These are phyloP conservation scores for Saksenaea vasiformis DNA, from an alignment of 371 early-diverging fungal species.

Conservation along the genomic window DNA sequence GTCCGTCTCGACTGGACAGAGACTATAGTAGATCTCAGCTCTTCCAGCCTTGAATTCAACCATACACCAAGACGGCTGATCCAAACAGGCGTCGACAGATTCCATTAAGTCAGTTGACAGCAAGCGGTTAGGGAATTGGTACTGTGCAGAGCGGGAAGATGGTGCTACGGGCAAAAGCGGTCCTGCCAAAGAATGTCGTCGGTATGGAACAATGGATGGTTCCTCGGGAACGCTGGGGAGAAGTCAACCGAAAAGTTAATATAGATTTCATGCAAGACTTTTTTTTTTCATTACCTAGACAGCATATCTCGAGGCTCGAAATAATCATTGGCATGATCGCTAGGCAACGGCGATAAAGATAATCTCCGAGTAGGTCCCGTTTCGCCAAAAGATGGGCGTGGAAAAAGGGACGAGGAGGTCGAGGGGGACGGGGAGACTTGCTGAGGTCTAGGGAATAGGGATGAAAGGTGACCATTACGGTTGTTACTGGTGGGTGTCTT, in stretches of 20 bases:
- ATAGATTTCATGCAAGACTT: background rate
- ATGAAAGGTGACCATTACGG: background rate
- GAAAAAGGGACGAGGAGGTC: slow-evolving; percentile 15
- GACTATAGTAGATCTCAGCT: slow-evolving; percentile 59
- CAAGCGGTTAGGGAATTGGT: slow-evolving; percentile 15
- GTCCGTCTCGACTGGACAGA: slow-evolving; percentile 18
- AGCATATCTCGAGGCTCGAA: slow-evolving; percentile 20
- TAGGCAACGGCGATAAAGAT: slow-evolving; percentile 22
- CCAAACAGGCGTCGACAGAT: background rate
- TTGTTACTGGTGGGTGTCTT: background rate
- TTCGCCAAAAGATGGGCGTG: slow-evolving; percentile 12
- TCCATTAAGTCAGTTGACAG: slow-evolving; percentile 16
- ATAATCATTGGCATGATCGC: slow-evolving; percentile 10
- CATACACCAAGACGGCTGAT: slow-evolving; percentile 22
- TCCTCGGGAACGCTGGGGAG: slow-evolving; percentile 27
- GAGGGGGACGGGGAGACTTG: slow-evolving; percentile 10
- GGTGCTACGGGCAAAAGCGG: slow-evolving; percentile 21
- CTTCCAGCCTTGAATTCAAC: slow-evolving; percentile 88
- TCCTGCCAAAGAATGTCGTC: slow-evolving; percentile 29
- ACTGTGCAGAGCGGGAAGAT: slow-evolving; percentile 11
- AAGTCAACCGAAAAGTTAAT: background rate
- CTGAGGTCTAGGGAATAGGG: slow-evolving; percentile 4
- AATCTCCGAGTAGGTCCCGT: slow-evolving; percentile 15
- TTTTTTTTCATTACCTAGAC: slow-evolving; percentile 19
- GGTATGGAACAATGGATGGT: slow-evolving; percentile 19